Percentiles rank a stretch among this genome's conserved stretches.
Evolutionary conservation across 169 alveolate genomes (phyloP).

Genomic region (Plasmodium vinckei): DNA sequence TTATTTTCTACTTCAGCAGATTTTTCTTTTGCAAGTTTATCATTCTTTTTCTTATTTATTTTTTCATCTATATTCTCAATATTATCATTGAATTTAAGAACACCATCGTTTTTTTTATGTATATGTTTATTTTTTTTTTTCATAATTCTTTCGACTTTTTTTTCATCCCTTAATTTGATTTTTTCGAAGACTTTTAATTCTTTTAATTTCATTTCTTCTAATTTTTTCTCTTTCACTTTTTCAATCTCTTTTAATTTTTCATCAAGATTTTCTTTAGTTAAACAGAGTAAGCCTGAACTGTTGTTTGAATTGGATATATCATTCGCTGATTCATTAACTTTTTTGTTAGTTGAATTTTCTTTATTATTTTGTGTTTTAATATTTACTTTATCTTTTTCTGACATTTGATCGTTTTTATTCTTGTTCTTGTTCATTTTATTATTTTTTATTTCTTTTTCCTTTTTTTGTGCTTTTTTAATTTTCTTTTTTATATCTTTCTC

Average conservation of each 20-base stretch:
- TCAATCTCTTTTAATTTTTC: conserved; percentile 28
- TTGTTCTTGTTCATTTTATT: not conserved
- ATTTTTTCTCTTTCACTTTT: conserved; percentile 37
- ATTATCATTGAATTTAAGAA: not conserved
- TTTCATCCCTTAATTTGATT: conserved; percentile 68
- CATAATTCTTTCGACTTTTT: conserved; percentile 38
- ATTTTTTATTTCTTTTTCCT: conserved; percentile 17
- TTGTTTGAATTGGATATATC: conserved; percentile 1
- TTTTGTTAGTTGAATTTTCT: not conserved
- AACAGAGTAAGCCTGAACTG: conserved; percentile 10
- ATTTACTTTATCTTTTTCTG: conserved; percentile 1
- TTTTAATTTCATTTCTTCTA: conserved; percentile 58
- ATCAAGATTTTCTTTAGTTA: conserved; percentile 13
- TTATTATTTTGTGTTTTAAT: not conserved
- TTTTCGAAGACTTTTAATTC: conserved; percentile 61
- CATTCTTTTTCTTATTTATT: not conserved
- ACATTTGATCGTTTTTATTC: not conserved
- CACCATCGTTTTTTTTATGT: not conserved
- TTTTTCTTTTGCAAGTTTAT: not conserved
- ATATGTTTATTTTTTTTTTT: conserved; percentile 3
- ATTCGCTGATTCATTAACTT: conserved; percentile 1
- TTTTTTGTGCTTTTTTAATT: conserved; percentile 30
- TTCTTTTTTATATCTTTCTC: conserved; percentile 62
- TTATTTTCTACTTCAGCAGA: not conserved
- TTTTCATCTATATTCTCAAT: not conserved